phyloP scores from a whole-genome alignment of 2,329 filamentous ascomycete genomes.

The Saccharata proteae region DNA sequence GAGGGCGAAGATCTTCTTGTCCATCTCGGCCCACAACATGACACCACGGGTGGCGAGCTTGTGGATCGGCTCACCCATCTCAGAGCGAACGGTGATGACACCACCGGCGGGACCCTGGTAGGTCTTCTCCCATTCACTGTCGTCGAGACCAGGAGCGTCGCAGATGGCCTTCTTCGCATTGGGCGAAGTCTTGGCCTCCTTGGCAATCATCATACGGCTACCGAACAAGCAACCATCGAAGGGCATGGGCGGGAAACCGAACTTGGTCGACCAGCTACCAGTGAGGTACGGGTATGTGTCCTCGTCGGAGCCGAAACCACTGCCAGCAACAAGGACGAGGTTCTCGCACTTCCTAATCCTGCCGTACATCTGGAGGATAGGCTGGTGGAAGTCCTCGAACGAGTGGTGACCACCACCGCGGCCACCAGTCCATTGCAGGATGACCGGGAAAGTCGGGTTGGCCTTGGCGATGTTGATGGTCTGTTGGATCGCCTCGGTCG shows the following conservation, averaged over 20 bases:
- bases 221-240: conserved; percentile 36
- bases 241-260: conserved; percentile 34
- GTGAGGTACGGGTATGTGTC: conserved; percentile 37
- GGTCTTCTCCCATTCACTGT: conserved; percentile 34
- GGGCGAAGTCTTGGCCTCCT: conserved; percentile 32
- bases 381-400: conserved; percentile 38
- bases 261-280: conserved; percentile 31
- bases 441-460: conserved; percentile 32
- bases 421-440: conserved; percentile 39
- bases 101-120: conserved; percentile 68
- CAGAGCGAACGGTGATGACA: conserved; percentile 90
- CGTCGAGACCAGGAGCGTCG: conserved; percentile 29
- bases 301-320: conserved; percentile 35
- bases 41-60: conserved; percentile 96
- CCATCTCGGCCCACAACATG: conserved; percentile 96
- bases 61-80: conserved; percentile 99
- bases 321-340: conserved; percentile 35
- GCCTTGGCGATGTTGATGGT: conserved; percentile 36
- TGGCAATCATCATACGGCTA: conserved; percentile 36
- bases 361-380: conserved; percentile 35
- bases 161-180: conserved; percentile 34
- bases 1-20: conserved; percentile 91
- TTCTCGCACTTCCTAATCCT: conserved; percentile 33
- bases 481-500: conserved; percentile 32
- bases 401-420: conserved; percentile 39